Conservation (phyloP, 176 grass and related monocot species). For the Cenchrus purpureus region DNA sequence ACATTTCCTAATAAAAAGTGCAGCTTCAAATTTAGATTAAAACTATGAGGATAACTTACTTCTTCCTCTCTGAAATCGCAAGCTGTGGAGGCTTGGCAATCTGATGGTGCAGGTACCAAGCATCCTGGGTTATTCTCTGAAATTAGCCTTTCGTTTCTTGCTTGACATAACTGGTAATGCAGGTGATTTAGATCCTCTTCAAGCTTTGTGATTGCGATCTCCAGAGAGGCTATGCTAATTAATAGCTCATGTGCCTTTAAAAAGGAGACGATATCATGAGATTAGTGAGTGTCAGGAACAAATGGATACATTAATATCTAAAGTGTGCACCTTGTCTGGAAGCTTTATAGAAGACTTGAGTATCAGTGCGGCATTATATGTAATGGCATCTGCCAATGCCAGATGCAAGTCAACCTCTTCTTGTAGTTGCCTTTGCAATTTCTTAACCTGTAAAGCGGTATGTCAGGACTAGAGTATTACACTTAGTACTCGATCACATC, state of each 20-base stretch:
- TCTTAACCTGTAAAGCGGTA: slow-evolving; percentile 64
- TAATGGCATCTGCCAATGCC: slow-evolving; percentile 75
- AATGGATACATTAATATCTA: neutral
- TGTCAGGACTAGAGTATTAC: slow-evolving; percentile 16
- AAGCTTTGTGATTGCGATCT: slow-evolving; percentile 79
- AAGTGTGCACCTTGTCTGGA: slow-evolving; percentile 68
- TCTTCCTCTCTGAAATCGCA: slow-evolving; percentile 56
- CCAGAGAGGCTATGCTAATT: slow-evolving; percentile 74
- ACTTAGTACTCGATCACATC: neutral
- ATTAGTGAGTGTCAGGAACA: slow-evolving; percentile 20
- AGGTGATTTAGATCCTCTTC: slow-evolving; percentile 77
- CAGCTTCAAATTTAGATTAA: neutral
- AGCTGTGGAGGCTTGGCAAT: slow-evolving; percentile 40
- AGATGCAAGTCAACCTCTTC: slow-evolving; percentile 93
- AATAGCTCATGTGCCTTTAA: slow-evolving; percentile 79
- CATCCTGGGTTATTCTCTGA: slow-evolving; percentile 59
- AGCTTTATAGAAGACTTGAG: slow-evolving; percentile 75
- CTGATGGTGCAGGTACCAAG: slow-evolving; percentile 3
- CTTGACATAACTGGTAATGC: slow-evolving; percentile 60
- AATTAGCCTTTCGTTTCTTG: slow-evolving; percentile 64
- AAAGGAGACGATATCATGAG: slow-evolving; percentile 5
- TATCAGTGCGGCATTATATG: slow-evolving; percentile 56
- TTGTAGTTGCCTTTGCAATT: slow-evolving; percentile 77
- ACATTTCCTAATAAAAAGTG: no score
- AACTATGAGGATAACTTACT: slow-evolving; percentile 44